Percentiles rank a stretch among this genome's conserved stretches.
phyloP scores from a whole-genome alignment of 2,329 filamentous ascomycete species.

The Chaetothyriales sp. region DNA sequence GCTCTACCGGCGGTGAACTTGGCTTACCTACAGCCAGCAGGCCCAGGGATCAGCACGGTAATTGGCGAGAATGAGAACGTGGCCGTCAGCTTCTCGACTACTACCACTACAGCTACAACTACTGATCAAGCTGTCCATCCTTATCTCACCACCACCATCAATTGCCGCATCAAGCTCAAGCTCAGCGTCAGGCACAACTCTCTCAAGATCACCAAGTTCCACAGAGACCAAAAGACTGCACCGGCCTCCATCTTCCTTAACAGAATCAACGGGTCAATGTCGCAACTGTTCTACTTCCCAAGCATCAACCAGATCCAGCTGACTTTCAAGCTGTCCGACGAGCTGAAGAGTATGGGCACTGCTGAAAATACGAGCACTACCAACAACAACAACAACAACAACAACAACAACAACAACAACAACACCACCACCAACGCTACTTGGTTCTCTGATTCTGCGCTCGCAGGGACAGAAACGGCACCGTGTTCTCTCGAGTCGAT shows the following conservation, averaged over 20 bases:
- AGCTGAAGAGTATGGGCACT: neutral
- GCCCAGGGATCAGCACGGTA: neutral
- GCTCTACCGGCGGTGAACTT: neutral
- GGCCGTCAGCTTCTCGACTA: neutral
- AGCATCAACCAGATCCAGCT: neutral
- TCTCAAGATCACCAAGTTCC: neutral
- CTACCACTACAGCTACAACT: too few species aligned
- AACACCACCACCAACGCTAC: too few species aligned
- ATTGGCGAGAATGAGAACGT: neutral
- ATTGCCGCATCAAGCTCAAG: neutral
- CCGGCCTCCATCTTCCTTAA: neutral
- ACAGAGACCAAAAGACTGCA: neutral
- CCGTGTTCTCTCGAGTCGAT: neutral
- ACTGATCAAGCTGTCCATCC: neutral
- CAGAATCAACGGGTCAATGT: neutral
- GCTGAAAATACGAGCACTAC: too few species aligned
- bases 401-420: too few species aligned
- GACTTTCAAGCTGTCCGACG: neutral
- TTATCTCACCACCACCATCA: neutral
- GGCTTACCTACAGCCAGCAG: neutral
- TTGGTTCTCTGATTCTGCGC: neutral
- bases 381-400: too few species aligned
- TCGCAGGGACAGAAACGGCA: neutral
- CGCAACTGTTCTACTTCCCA: neutral
- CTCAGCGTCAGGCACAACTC: neutral